Evolutionary conservation across 306 rosid genomes (phyloP), one percentile per base, ranked within the genome.

Genomic region (Sophora flavescens): DNA sequence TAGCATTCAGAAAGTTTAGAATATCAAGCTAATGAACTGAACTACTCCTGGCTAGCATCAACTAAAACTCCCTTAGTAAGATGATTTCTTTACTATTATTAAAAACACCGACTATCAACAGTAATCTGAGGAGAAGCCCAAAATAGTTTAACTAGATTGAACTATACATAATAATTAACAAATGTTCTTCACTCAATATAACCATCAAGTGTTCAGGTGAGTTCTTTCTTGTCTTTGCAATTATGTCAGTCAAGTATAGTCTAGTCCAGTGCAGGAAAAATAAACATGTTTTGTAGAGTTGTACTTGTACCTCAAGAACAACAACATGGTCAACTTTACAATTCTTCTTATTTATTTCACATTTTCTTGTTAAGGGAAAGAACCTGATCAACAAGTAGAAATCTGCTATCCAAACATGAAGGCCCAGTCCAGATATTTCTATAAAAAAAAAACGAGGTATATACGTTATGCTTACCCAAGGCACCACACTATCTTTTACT

Each of bases 171-270:
- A 51, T 11, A 50, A 48, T 58, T 59, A 12, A 57, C 30, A 57
- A 68, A 32, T 57, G 10, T 68, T 48, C 1, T 68, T 33, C 60
- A 56, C 17, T 57, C 15, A 30, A 44, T 32, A 77, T 8, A 26
- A 58, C 50, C 61, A 45, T 66, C 75, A 56, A 66, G 58, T 28
- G 54, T 54, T 53, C 57, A 18, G 57, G 53, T 58, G 12, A 52
- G 51, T 63, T 48, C 13, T 8, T 52, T 64, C 6, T 35, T 14
- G 16, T 56, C 26, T 63, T 15, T 30, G 68, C 26, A 72, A 39
- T 26, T 26, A 26, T 47, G 50, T 30, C 50, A 45, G 50, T 30
- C 50, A 45, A 50, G 45, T 9, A 33, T 51, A 52, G 17, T 51
- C 54, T 32, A 18, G 15, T 8, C 18, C 60, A 63, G 28, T 30